phyloP scores from a whole-genome alignment of 2,329 filamentous ascomycete species.

The Juglanconis oblonga region DNA sequence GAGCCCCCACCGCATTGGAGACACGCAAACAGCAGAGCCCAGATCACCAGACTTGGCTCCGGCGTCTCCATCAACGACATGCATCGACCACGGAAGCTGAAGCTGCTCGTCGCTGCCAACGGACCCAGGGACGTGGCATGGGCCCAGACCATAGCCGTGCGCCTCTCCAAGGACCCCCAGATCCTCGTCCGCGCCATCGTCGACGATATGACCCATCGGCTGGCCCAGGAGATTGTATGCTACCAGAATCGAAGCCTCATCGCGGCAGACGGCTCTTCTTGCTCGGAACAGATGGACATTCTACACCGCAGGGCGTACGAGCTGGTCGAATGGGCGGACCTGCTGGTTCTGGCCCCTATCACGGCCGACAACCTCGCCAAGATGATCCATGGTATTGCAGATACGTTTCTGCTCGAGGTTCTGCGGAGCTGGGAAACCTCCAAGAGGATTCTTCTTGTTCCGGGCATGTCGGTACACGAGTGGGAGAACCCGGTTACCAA shows the following conservation, averaged over 20 bases:
- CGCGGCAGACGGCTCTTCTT: constrained; percentile 23
- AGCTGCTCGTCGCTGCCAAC: constrained; percentile 64
- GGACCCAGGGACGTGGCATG: constrained; percentile 63
- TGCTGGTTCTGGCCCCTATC: constrained; percentile 80
- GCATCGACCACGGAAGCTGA: constrained; percentile 43
- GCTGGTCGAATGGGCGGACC: constrained; percentile 81
- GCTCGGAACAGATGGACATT: constrained; percentile 47
- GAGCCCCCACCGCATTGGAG: constrained; percentile 3
- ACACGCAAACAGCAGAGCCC: neutral
- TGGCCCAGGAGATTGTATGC: constrained; percentile 61
- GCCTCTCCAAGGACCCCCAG: constrained; percentile 62
- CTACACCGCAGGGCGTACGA: constrained; percentile 57
- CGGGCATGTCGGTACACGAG: constrained; percentile 84
- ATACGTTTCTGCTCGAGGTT: constrained; percentile 76
- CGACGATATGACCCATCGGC: constrained; percentile 61
- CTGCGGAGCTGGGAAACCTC: constrained; percentile 82
- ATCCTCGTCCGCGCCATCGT: constrained; percentile 62
- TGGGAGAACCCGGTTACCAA: constrained; percentile 89
- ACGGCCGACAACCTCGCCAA: constrained; percentile 81
- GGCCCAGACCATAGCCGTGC: constrained; percentile 63
- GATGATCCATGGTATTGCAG: constrained; percentile 82
- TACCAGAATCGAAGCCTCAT: constrained; percentile 47
- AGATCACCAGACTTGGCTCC: constrained; percentile 17
- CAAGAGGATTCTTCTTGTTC: constrained; percentile 81
- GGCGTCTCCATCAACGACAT: constrained; percentile 34